These are phyloP conservation scores for Clavariopsis aquatica DNA, from an alignment of 495 filamentous ascomycete species.

Conservation along the genomic window DNA sequence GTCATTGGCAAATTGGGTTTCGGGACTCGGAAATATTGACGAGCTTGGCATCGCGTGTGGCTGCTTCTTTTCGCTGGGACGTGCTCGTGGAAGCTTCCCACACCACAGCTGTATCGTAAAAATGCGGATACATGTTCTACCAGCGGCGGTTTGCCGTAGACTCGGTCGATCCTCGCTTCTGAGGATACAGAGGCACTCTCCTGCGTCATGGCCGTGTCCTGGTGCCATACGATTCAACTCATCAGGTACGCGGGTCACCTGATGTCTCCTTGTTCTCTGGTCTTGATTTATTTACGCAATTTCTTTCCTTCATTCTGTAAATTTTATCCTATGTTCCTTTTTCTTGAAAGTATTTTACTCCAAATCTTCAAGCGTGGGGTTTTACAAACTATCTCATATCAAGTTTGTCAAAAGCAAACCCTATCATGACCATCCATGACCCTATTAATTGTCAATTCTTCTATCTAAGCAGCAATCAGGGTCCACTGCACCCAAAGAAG, in stretches of 20 bases:
- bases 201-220: constrained; percentile 8
- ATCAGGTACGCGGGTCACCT: constrained; percentile 30
- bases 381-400: background rate
- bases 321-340: background rate
- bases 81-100: background rate
- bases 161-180: background rate
- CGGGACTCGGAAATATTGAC: constrained; percentile 14
- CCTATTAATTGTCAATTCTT: background rate
- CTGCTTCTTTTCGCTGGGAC: background rate
- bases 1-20: constrained; percentile 21
- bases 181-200: background rate
- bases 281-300: background rate
- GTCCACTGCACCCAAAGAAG: constrained; percentile 20
- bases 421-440: background rate
- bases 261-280: constrained; percentile 1
- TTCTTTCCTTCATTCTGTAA: background rate
- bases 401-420: background rate
- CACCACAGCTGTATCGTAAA: constrained; percentile 18
- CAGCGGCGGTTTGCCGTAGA: constrained; percentile 16
- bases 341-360: too few relatives aligned
- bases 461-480: constrained; percentile 25
- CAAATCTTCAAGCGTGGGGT: too few relatives aligned
- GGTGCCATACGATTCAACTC: constrained; percentile 3
- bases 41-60: constrained; percentile 23
- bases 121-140: constrained; percentile 12